A percentile compares a stretch with the other conserved stretches of the same genome.
Conservation (phyloP, 345 rosid genomes). For the Syzygium aromaticum region DNA sequence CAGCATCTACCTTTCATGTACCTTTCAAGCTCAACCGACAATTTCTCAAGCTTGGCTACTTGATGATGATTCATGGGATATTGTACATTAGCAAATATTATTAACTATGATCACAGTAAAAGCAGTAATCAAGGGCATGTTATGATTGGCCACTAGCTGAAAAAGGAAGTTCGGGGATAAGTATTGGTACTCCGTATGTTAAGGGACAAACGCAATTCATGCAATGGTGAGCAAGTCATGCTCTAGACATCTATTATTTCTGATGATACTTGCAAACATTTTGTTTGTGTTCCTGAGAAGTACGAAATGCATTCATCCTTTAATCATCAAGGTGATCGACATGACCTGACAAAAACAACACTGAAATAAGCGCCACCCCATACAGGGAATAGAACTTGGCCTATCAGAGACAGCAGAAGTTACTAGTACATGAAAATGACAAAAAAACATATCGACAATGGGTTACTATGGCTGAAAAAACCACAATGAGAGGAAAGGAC, state of each 20-base stretch:
- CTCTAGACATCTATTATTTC: background rate
- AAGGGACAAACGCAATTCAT: background rate
- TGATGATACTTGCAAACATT: background rate
- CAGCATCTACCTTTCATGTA: background rate
- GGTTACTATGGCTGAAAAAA: background rate
- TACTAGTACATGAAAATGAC: background rate
- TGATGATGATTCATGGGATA: background rate
- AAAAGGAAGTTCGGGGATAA: background rate
- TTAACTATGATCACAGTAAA: background rate
- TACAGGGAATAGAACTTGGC: background rate
- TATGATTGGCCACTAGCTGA: background rate
- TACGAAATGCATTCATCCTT: background rate
- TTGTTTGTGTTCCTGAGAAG: background rate
- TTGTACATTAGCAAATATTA: background rate
- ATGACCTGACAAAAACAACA: background rate
- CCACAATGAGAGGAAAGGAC: background rate
- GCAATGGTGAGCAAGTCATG: fast-evolving
- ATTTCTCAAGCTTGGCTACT: background rate
- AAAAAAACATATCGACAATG: background rate
- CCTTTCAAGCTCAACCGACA: no score
- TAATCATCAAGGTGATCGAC: background rate
- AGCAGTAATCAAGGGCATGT: background rate
- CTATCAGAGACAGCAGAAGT: background rate
- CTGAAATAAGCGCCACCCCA: background rate
- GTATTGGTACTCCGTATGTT: background rate